Base-by-base conservation (phyloP, 768 basidiomycete genomes). In the Trametes meyenii region DNA sequence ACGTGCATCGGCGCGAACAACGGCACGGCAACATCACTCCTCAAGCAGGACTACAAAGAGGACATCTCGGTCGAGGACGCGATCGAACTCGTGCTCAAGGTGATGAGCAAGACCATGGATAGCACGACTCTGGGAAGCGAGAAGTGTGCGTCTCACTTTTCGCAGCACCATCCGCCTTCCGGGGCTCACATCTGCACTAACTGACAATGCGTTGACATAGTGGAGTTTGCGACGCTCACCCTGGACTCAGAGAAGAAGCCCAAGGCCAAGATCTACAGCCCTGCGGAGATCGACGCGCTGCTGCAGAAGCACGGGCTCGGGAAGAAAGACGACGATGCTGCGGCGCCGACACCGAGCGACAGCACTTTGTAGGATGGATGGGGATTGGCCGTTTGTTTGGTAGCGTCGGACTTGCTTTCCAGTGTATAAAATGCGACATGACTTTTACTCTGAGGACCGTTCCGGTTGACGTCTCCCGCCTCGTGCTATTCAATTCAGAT, bases 91-190 rank as follows among this genome's bases (percentile, higher is more conserved):
- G 94, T 91, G 46, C 81, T 98, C 66, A 89, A 87, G 77, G 90
- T 94, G 55, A 96, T 99, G 94, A 96, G 94, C 81, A 98, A 98
- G 84, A 98, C 96, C 56, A 98, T 99, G 96, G 97, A 99, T 71
- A 95, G 93, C 64, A 98, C 96, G 33, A 98, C 94, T 46, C 75
- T 99, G 64, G 91, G 93, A 35, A 96, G 93, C 71, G 97, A 99
- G 78, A 98, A 98, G 75, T 79, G 97, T 97, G 68, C 71, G 94
- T 61, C 42, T 49, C 24, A 26, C 36, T 58, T 45, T 44, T 62
- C 49, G 19, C 7, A 26, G 21, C 5, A 17, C 16, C 6, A 8
- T 33, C 29, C 8, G 29, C 29, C 3, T 21, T 19, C 10, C 6
- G 44, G n/a, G 17, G 10, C 11, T 46, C 19, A 3, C 45, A 46